These are phyloP conservation scores for Candida awuae DNA, from an alignment of 805 yeast species.

Conservation along the genomic window DNA sequence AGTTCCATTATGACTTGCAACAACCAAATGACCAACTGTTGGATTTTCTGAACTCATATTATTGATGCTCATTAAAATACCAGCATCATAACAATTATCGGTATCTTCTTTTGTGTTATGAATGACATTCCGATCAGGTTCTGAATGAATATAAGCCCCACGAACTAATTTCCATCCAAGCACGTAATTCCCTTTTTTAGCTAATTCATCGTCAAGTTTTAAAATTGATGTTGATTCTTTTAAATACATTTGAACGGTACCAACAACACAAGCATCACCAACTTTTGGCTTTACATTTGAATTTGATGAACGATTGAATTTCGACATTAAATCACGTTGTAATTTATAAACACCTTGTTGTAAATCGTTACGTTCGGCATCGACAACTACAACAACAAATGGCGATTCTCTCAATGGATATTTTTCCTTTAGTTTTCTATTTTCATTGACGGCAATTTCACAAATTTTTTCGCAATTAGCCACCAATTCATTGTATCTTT, in stretches of 20 bases:
- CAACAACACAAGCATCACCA: slow-evolving; percentile 60
- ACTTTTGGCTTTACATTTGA: slow-evolving; percentile 4
- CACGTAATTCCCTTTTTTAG: slow-evolving; percentile 53
- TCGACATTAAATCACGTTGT: slow-evolving; percentile 71
- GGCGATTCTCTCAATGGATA: slow-evolving; percentile 66
- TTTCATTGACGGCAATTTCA: slow-evolving; percentile 45
- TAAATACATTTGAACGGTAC: slow-evolving; percentile 90
- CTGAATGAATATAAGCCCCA: slow-evolving; percentile 93
- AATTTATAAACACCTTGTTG: slow-evolving; percentile 89
- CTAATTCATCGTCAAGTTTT: slow-evolving; percentile 54
- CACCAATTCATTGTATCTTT: slow-evolving; percentile 50
- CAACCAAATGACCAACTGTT: slow-evolving; percentile 68
- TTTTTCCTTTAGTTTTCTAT: slow-evolving; percentile 37
- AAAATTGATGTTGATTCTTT: slow-evolving; percentile 60
- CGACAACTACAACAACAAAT: slow-evolving; percentile 70
- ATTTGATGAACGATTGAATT: slow-evolving; percentile 48
- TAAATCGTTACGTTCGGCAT: slow-evolving; percentile 83
- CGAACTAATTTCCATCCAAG: slow-evolving; percentile 86
- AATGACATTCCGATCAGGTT: slow-evolving; percentile 64
- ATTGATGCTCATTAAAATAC: slow-evolving; percentile 54
- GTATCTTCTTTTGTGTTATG: slow-evolving; percentile 72
- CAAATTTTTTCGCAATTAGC: slow-evolving; percentile 60
- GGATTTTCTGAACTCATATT: slow-evolving; percentile 39
- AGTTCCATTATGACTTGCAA: slow-evolving; percentile 81
- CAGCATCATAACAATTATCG: slow-evolving; percentile 68